Evolutionary conservation across 1,284 basidiomycete species (phyloP).

Genomic region (Erythrobasidium hasegawianum): DNA sequence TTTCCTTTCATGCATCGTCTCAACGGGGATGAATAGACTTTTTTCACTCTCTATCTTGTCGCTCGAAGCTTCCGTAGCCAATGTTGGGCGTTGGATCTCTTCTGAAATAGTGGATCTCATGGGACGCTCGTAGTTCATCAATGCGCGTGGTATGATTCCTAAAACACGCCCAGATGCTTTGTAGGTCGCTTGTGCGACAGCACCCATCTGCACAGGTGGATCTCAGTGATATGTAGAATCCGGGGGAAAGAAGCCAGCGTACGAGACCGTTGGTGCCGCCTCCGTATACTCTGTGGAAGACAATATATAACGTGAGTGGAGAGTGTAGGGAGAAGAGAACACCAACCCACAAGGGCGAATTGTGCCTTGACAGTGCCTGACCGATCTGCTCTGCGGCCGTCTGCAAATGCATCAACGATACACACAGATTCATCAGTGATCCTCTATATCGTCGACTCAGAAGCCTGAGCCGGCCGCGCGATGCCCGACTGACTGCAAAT

Average conservation of each 20-base stretch:
- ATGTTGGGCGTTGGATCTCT: slow-evolving; percentile 14
- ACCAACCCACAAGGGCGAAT: slow-evolving; percentile 16
- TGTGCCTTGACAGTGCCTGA: slow-evolving; percentile 16
- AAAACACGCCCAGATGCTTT: slow-evolving; percentile 16
- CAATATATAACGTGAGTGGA: background rate
- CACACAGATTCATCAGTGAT: background rate
- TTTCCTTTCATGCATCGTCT: slow-evolving; percentile 33
- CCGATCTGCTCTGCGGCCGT: slow-evolving; percentile 31
- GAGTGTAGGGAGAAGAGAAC: background rate
- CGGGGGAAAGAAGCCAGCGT: background rate
- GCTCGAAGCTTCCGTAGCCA: slow-evolving; percentile 1
- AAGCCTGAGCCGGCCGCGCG: background rate
- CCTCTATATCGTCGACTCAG: background rate
- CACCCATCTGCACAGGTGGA: slow-evolving; percentile 15
- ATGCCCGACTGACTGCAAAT: slow-evolving; percentile 13
- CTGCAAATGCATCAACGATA: background rate
- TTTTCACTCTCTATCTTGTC: background rate
- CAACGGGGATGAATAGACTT: slow-evolving; percentile 27
- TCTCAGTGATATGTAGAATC: background rate
- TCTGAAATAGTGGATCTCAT: slow-evolving; percentile 1
- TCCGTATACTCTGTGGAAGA: slow-evolving; percentile 22
- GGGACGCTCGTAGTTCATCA: slow-evolving; percentile 33
- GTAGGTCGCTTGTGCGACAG: slow-evolving; percentile 26
- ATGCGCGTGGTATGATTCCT: slow-evolving; percentile 23
- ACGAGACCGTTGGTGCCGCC: slow-evolving; percentile 34